Base-by-base conservation (phyloP, 2,329 filamentous ascomycete genomes). In the Ophiostoma sp. region DNA sequence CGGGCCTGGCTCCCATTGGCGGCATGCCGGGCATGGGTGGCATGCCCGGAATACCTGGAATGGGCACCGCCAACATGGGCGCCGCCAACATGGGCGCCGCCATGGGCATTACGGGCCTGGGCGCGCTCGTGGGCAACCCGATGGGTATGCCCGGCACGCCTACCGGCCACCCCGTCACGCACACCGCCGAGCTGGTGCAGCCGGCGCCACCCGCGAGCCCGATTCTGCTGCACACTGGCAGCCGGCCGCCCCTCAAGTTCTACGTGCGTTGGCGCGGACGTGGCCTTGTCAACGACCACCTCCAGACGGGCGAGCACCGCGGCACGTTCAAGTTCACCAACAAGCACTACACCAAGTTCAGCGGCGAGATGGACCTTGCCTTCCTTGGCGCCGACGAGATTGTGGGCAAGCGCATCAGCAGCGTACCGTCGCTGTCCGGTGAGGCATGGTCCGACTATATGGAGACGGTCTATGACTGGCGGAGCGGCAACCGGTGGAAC, bases 261-360 rank as follows among this genome's bases (percentile, higher is more conserved):
- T 73, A 76, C 44, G 54, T 77, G 1, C 74, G 72, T n/a, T 74
- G 74, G 73, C 73, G 73, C 60, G 74, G 76, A n/a, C 71, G 71
- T 17, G 76, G 76, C n/a, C 76, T 73, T 0, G 72, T 72, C 15
- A 74, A 76, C 35, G 75, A 75, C 20, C 60, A 74, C 70, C 74
- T 76, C 71, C 70, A 74, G 64, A 68, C 68, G 5, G 52, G 70
- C 7, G 73, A 74, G n/a, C 70, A 74, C 41, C 67, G 73, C 1
- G 77, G 77, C 15, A 72, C 71, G 27, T 74, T 78, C 72, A 75
- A 71, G 54, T 78, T 77, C 60, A 69, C 73, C 1, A 75, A 75
- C 70, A 72, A 75, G 41, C 73, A 75, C 67, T 77, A 75, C 73
- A 74, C 74, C 35, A 74, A 71, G 41, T 77, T 77, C 67, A 57